Evolutionary conservation across 768 basidiomycete genomes (phyloP), one percentile per base, ranked within the genome.

Genomic region (Pholiota molesta): DNA sequence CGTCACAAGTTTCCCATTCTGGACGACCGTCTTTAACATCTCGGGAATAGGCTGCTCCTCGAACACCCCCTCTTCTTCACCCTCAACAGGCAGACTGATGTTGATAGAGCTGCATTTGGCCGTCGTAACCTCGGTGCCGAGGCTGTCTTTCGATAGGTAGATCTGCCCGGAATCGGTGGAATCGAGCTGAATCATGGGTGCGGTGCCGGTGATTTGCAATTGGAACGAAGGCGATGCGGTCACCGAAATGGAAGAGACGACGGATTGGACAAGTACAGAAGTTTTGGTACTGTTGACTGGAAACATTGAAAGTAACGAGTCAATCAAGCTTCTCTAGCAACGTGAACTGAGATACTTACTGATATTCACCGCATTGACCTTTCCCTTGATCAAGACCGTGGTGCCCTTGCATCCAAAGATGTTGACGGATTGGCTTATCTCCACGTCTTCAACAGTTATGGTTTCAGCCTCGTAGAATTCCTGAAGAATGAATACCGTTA

Each of bases 51-150:
- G 83, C 65, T 88, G 87, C 74, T 99, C 97, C 63, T 85, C 85
- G 68, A 95, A 98, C 49, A 96, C 81, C 6, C 95, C 97, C 10
- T 97, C 94, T 72, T 97, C 95, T 65, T 95, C 94, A 17, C 87
- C 93, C 66, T 88, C 87, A 1, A 90, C 87, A 0, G 95, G 95
- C 21, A 98, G 71, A 66, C 86, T 92, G 65, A 99, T 81, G 76
- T 99, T 99, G 75, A 99, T 91, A 33, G 88, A 82, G 69, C 92
- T 94, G 75, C 94, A 96, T 76, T 99, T 98, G 55, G 94, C 90
- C 0, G 95, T 97, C 29, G 92, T 93, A 68, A 99, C 91, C 77
- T 98, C 95, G 10, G 87, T 83, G 28, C 58, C 66, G 55, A 98
- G 80, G 66, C 90, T 90, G 13, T 84, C 87, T 71, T 89, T 91